Evolutionary conservation across 2,329 filamentous ascomycete genomes (phyloP), one percentile per base, ranked within the genome.

Genomic region (Teratosphaeria epicoccoides): DNA sequence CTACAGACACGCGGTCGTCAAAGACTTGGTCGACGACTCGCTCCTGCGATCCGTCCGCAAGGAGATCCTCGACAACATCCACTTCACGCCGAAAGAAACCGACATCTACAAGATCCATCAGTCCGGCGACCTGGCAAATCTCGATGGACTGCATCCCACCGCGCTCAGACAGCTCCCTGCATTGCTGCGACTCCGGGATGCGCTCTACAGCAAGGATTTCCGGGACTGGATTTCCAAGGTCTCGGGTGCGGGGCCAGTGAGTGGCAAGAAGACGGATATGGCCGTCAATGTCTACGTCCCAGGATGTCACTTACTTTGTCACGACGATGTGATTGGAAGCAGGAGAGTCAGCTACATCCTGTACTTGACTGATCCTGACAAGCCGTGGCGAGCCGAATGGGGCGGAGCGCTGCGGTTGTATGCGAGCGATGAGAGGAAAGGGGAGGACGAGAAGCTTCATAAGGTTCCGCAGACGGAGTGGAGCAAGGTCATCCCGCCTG

Each of bases 91-190:
- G 62, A 98, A 98, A 71, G 93, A 98, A 71, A 98, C 93, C 46
- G 93, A 98, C 69, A 98, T 98, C 63, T 98, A 98, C 80, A 95
- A 94, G 72, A 97, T 98, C 66, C 90, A 96, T 77, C 93, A 98
- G 75, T 97, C 91, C 4, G 93, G 93, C 59, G 93, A 98, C 68
- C 79, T 98, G 28, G 93, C 93, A 46, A 98, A 98, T 71, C 82
- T 98, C 53, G 91, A 96, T 70, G 93, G 93, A 23, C 80, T 98
- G 43, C 88, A 95, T 56, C 84, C 94, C 66, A 83, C 84, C 6
- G 89, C 90, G 6, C 79, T 97, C 50, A 79, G 85, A 55, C 89
- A 88, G 66, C 76, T 98, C 12, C 93, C 93, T 0, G 95, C 88
- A 11, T 76, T 98, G n/a, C 81, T 96, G 43, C 81, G 83, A 55